Conservation (phyloP, 1,284 basidiomycete genomes). For the Amylostereum areolatum region DNA sequence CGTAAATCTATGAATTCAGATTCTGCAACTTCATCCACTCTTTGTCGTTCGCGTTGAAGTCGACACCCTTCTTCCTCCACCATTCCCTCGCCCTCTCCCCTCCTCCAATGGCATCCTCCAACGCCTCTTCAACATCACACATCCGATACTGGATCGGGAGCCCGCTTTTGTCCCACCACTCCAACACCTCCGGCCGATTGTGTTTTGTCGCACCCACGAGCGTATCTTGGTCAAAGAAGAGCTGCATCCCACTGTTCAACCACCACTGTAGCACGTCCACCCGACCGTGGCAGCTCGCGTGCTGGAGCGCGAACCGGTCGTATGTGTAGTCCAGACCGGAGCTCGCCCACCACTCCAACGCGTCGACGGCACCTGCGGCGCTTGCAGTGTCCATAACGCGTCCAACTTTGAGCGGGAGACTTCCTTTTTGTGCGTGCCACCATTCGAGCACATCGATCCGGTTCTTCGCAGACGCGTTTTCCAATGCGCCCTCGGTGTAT, state of each 20-base stretch:
- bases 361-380: constrained; percentile 61
- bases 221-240: constrained; percentile 74
- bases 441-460: constrained; percentile 69
- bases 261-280: constrained; percentile 81
- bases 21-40: constrained; percentile 79
- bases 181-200: constrained; percentile 72
- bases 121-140: constrained; percentile 81
- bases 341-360: constrained; percentile 78
- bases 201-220: constrained; percentile 73
- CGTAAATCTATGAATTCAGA: constrained; percentile 39
- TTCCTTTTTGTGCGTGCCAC: constrained; percentile 49
- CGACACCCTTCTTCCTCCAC: constrained; percentile 74
- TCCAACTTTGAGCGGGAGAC: constrained; percentile 68
- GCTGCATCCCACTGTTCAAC: constrained; percentile 66
- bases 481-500: constrained; percentile 71
- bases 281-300: constrained; percentile 74
- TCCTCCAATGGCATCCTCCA: constrained; percentile 77
- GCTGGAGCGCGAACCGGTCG: constrained; percentile 66
- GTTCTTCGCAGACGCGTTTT: constrained; percentile 69
- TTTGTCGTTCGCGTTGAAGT: constrained; percentile 73
- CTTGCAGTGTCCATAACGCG: constrained; percentile 78
- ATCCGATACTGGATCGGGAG: constrained; percentile 75
- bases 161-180: constrained; percentile 79
- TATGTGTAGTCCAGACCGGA: constrained; percentile 72
- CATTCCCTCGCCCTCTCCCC: constrained; percentile 65